Evolutionary conservation across 73 alveolate genomes (phyloP), one percentile per base, ranked within the genome.

Genomic region (Paramecium tetraurelia): DNA sequence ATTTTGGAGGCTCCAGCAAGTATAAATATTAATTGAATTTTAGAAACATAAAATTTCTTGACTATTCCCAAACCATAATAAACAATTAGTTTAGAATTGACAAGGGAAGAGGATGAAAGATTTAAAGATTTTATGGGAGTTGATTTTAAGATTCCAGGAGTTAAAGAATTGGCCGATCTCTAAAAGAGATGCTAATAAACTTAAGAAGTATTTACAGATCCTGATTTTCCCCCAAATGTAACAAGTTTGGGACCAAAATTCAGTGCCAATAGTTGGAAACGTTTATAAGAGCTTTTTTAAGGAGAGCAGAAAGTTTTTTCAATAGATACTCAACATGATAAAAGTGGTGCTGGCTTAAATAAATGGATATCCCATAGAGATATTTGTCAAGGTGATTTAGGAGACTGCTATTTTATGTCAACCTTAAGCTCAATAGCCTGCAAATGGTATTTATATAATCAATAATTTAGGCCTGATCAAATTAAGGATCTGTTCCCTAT

Each of bases 321-420:
- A 27, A 2, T 31, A 5, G 90, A 80, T 44, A 44, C 50, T 16
- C 7, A 33, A 22, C 84, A 48, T 48, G 57, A 22, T 22, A 58
- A 89, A 50, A 70, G 92, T 43, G 33, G 71, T 40, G 46, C 57
- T 16, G 94, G 94, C 7, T 57, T 89, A 7, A 85, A 85, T 24
- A 89, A 89, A 70, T 72, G 86, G 80, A 94, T 97, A 38, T 22
- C 94, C 10, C 96, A 96, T 58, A 94, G 93, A n/a, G 99, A 97
- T 95, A 97, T 98, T 27, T 92, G 92, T 35, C 96, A 98, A 94
- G 99, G 99, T 3, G 96, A 95, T 44, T 85, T 98, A 83, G 99
- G 99, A 10, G 98, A 98, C 85, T 98, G 99, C 84, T 98, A 97
- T 76, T 98, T 98, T 93, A 80, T 98, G 88, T 95, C 99, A n/a